Percentiles rank a stretch among this genome's conserved stretches.
Evolutionary conservation across 1,284 basidiomycete genomes (phyloP).

Genomic region (Ceratobasidium sp.): DNA sequence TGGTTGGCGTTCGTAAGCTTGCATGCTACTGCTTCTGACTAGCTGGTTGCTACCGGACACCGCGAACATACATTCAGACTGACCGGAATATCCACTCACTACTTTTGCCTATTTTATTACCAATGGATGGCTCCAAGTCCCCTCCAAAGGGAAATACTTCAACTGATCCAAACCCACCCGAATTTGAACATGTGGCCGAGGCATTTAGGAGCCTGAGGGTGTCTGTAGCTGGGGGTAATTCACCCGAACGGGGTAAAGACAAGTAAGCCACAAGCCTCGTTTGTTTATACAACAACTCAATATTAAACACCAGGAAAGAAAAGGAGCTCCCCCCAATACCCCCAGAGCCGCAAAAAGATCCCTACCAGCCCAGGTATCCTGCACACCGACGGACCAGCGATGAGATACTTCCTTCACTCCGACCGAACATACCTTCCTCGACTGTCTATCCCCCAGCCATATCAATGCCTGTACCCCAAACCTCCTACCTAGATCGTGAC

Average conservation of each 20-base stretch:
- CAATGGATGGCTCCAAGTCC: not conserved
- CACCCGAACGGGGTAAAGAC: not conserved
- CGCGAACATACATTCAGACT: not conserved
- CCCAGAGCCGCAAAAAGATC: not conserved
- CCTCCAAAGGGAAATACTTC: not conserved
- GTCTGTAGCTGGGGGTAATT: conserved; percentile 8
- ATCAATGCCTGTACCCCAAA: conserved; percentile 27
- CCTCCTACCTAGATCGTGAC: conserved; percentile 13
- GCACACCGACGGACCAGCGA: conserved; percentile 9
- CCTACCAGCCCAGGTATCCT: conserved; percentile 30
- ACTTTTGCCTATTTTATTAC: too few relatives aligned
- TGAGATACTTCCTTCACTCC: conserved; percentile 15
- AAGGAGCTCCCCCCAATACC: conserved; percentile 16
- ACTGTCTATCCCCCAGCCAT: conserved; percentile 27
- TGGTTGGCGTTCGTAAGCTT: not conserved
- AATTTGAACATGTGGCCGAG: conserved; percentile 23
- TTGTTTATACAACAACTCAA: not conserved
- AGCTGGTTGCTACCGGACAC: too few relatives aligned
- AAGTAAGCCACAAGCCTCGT: not conserved
- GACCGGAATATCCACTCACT: not conserved
- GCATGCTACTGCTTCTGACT: not conserved
- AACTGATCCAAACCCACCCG: not conserved
- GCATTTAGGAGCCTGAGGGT: conserved; percentile 32
- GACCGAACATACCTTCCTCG: conserved; percentile 21
- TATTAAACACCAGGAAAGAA: conserved; percentile 13